Evolutionary conservation across 768 basidiomycete genomes (phyloP), one percentile per base, ranked within the genome.

Genomic region (Trametes villosa): DNA sequence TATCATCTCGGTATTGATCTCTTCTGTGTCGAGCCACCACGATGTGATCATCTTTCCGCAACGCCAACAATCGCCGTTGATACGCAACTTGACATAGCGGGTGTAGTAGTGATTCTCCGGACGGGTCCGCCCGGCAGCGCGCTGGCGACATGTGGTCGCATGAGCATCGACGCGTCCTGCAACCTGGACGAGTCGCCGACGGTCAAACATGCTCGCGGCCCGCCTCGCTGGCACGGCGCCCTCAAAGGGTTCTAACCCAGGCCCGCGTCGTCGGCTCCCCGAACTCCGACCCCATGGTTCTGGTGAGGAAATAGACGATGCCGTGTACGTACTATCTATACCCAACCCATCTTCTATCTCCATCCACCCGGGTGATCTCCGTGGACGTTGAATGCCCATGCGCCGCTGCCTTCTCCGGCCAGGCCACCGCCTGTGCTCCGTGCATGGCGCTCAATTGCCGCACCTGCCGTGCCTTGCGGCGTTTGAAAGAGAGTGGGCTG

Each of bases 251-350:
- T 31, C 4, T 4, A 26, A 17, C 17, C 61, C 57, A 54, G 20
- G 17, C 40, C 61, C 63, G 20, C 46, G 53, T 50, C 54, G 44
- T 41, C 53, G 59, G 45, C 52, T 53, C 62, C 55, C 56, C 62
- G 56, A n/a, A 24, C 31, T 36, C 57, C 56, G 62, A 58, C 24
- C 18, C 56, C 55, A 47, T 47, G 54, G 45, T 20, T 26, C 34
- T 18, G 53, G 60, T 20, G 15, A 42, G 48, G 22, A 55, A 42
- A 34, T 49, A 33, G 40, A 54, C 46, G 24, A 24, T 34, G 33
- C 27, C 38, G 30, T 42, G 53, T 55, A 51, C 49, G 60, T 61
- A 60, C 22, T 26, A 45, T 45, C 22, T n/a, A 30, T 41, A 15
- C 33, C 24, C 46, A 12, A 38, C 34, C 22, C 24, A 33, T 18